These are phyloP conservation scores for Microstroma glucosiphilum DNA, from an alignment of 1,284 basidiomycete species.

Conservation along the genomic window DNA sequence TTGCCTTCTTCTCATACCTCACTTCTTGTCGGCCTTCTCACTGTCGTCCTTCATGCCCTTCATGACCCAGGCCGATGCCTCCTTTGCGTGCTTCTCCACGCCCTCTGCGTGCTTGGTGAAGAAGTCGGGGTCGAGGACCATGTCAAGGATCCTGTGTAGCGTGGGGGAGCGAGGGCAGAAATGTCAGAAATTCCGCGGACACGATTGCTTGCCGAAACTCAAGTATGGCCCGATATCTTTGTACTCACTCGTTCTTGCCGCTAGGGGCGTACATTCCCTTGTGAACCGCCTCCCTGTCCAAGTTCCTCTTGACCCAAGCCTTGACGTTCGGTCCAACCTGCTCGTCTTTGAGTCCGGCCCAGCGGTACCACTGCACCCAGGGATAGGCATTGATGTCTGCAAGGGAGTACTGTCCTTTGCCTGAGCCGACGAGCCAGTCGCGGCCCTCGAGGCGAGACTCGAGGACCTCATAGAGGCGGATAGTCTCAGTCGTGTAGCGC, in stretches of 20 bases:
- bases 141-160: conserved; percentile 1
- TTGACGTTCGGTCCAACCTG: conserved; percentile 16
- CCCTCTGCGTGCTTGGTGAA: background rate
- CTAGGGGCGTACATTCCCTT: conserved; percentile 17
- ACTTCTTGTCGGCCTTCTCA: conserved; percentile 3
- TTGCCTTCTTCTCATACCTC: background rate
- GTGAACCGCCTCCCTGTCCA: conserved; percentile 20
- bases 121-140: conserved; percentile 4
- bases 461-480: conserved; percentile 32
- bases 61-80: background rate
- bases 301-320: conserved; percentile 25
- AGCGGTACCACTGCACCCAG: conserved; percentile 18
- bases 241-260: conserved; percentile 8
- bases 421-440: conserved; percentile 37
- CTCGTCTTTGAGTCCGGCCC: conserved; percentile 7
- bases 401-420: conserved; percentile 33
- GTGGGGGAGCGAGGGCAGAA: background rate
- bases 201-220: no score
- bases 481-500: conserved; percentile 32
- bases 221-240: no score
- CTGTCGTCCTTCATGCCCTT: conserved; percentile 5
- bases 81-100: conserved; percentile 3
- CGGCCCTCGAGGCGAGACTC: conserved; percentile 25
- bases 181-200: background rate
- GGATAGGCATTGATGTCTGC: conserved; percentile 31